Percentiles rank a stretch among this genome's conserved stretches.
phyloP scores from a whole-genome alignment of 495 filamentous ascomycete genomes.

The Annulohypoxylon moriforme region DNA sequence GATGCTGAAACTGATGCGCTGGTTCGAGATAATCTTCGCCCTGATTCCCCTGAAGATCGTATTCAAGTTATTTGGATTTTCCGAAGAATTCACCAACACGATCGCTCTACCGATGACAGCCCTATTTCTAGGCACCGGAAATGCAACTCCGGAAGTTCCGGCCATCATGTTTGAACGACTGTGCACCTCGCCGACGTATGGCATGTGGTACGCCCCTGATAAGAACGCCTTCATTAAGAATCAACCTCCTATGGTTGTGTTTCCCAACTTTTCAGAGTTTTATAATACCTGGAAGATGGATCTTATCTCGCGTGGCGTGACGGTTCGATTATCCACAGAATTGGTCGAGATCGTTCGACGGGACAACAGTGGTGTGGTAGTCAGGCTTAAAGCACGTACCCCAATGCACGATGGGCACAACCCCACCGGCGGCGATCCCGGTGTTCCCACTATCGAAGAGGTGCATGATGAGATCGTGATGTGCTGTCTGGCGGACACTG shows the following conservation, averaged over 20 bases:
- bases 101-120: slow-evolving; percentile 80
- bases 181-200: slow-evolving; percentile 77
- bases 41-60: slow-evolving; percentile 77
- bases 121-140: slow-evolving; percentile 82
- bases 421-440: slow-evolving; percentile 51
- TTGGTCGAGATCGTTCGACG: slow-evolving; percentile 68
- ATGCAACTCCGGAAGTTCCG: slow-evolving; percentile 81
- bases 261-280: slow-evolving; percentile 78
- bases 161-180: slow-evolving; percentile 79
- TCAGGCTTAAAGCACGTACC: slow-evolving; percentile 51
- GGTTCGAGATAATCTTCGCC: slow-evolving; percentile 76
- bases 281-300: slow-evolving; percentile 75
- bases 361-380: slow-evolving; percentile 66
- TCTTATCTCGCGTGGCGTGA: slow-evolving; percentile 70
- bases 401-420: slow-evolving; percentile 48
- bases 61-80: slow-evolving; percentile 77
- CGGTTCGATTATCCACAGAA: slow-evolving; percentile 71
- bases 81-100: slow-evolving; percentile 76
- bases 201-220: slow-evolving; percentile 80
- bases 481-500: slow-evolving; percentile 80
- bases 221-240: slow-evolving; percentile 69
- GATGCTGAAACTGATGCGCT: slow-evolving; percentile 75
- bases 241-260: slow-evolving; percentile 82
- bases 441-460: slow-evolving; percentile 51
- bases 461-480: slow-evolving; percentile 79